Evolutionary conservation across 2,329 filamentous ascomycete genomes (phyloP).

Genomic region (Didymellaceae sp.): DNA sequence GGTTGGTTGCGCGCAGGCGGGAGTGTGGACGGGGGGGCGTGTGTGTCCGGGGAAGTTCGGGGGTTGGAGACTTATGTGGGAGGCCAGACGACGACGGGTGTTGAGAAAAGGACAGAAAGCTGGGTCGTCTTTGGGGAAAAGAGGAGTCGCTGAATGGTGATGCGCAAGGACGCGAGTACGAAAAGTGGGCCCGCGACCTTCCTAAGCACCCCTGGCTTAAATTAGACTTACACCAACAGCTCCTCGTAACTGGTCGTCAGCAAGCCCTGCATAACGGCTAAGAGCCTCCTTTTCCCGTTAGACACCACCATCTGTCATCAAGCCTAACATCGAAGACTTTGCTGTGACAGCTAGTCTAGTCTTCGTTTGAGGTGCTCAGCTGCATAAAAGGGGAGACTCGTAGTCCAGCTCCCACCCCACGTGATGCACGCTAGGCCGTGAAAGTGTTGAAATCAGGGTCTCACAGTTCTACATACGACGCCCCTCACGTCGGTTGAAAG

Average conservation of each 20-base stretch:
- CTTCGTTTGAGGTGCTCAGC: background rate
- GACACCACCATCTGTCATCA: conserved; percentile 6
- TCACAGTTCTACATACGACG: conserved; percentile 15
- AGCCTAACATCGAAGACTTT: background rate
- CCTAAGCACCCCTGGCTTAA: conserved; percentile 32
- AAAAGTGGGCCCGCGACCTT: conserved; percentile 26
- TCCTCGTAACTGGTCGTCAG: conserved; percentile 17
- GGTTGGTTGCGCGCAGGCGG: conserved; percentile 8
- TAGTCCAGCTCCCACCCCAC: conserved; percentile 2
- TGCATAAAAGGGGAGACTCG: background rate
- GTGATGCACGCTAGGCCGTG: conserved; percentile 17
- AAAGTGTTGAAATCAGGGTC: conserved; percentile 8
- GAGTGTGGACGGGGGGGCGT: conserved; percentile 23
- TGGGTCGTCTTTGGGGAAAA: conserved; percentile 22
- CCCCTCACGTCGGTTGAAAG: conserved; percentile 26
- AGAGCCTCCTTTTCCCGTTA: conserved; percentile 13
- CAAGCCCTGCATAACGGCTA: conserved; percentile 14
- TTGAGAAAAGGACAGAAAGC: conserved; percentile 27
- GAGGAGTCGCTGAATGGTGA: conserved; percentile 24
- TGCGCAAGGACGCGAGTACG: conserved; percentile 39
- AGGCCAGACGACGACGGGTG: conserved; percentile 11
- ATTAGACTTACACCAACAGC: conserved; percentile 16
- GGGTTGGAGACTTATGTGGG: conserved; percentile 12
- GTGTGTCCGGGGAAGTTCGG: conserved; percentile 27
- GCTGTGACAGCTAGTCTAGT: background rate